Conservation (phyloP, 805 yeast species). For the Barnettozyma californica region DNA sequence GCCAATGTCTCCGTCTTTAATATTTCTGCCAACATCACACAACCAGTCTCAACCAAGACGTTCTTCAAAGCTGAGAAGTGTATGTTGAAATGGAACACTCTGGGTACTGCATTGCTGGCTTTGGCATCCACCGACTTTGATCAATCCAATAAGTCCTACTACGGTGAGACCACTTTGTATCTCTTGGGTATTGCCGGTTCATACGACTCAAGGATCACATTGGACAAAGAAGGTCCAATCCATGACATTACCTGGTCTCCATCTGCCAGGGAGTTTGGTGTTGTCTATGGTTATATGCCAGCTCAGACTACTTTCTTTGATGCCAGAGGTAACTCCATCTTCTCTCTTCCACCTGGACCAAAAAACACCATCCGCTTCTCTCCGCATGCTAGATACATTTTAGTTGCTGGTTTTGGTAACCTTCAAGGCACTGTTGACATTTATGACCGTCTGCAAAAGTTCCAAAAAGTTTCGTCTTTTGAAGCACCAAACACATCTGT, state of each 20-base stretch:
- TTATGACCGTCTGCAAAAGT: conserved; percentile 85
- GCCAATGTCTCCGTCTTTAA: conserved; percentile 82
- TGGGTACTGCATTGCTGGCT: conserved; percentile 92
- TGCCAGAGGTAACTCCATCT: conserved; percentile 83
- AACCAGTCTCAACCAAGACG: conserved; percentile 78
- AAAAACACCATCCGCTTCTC: conserved; percentile 88
- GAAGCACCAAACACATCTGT: conserved; percentile 95
- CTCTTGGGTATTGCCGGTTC: conserved; percentile 88
- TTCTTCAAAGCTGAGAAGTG: conserved; percentile 96
- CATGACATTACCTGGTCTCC: conserved; percentile 98
- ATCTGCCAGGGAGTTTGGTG: conserved; percentile 93
- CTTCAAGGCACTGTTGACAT: conserved; percentile 95
- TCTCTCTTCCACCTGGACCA: conserved; percentile 78
- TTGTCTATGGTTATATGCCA: conserved; percentile 96
- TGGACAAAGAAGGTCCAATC: conserved; percentile 92
- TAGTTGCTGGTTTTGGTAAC: conserved; percentile 97
- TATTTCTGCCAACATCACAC: conserved; percentile 47
- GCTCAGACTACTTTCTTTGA: conserved; percentile 92
- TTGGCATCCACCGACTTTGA: conserved; percentile 95
- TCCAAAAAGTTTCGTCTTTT: conserved; percentile 70
- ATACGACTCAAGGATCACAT: conserved; percentile 80
- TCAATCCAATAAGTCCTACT: conserved; percentile 86
- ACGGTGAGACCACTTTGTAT: conserved; percentile 93
- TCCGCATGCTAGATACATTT: conserved; percentile 86
- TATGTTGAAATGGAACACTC: conserved; percentile 84